Percentiles rank a stretch among this genome's conserved stretches.
These are phyloP conservation scores for Crepidotus variabilis DNA, from an alignment of 768 basidiomycete genomes.

Conservation along the genomic window DNA sequence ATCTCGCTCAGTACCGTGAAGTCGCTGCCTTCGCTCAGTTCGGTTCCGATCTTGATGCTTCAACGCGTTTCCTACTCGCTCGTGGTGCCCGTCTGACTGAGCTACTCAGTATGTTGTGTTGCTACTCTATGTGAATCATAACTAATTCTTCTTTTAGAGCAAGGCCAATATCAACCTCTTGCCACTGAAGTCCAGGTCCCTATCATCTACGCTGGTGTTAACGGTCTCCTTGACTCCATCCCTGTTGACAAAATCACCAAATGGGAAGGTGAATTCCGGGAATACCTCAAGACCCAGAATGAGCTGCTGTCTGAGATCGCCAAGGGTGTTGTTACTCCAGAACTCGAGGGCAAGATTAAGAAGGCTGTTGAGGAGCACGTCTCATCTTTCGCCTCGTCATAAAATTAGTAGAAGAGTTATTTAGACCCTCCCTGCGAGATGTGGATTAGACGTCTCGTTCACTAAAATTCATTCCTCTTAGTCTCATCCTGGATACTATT, in stretches of 20 bases:
- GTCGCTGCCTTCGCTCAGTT: slow-evolving; percentile 99
- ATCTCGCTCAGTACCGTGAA: slow-evolving; percentile 99
- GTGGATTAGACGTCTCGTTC: slow-evolving; percentile 3
- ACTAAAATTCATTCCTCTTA: not conserved
- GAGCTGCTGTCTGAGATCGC: slow-evolving; percentile 82
- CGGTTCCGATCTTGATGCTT: slow-evolving; percentile 99
- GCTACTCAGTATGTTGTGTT: slow-evolving; percentile 66
- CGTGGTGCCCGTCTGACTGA: slow-evolving; percentile 99
- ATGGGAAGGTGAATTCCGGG: slow-evolving; percentile 92
- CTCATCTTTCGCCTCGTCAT: slow-evolving; percentile 68
- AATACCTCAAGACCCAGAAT: slow-evolving; percentile 74
- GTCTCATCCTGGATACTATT: too few species aligned
- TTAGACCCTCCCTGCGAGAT: not conserved
- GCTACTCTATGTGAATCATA: slow-evolving; percentile 5
- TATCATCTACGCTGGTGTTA: slow-evolving; percentile 99
- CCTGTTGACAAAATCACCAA: slow-evolving; percentile 91
- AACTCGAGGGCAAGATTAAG: slow-evolving; percentile 93
- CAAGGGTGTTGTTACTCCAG: slow-evolving; percentile 78
- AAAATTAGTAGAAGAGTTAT: slow-evolving; percentile 12
- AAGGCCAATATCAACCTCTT: slow-evolving; percentile 96
- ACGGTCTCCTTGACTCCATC: slow-evolving; percentile 98
- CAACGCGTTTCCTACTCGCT: slow-evolving; percentile 95
- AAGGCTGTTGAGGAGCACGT: slow-evolving; percentile 90
- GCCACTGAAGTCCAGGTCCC: slow-evolving; percentile 96
- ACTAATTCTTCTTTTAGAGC: slow-evolving; percentile 52